These are phyloP conservation scores for Pseudogymnoascus sp. DNA, from an alignment of 2,329 filamentous ascomycete genomes.

Conservation along the genomic window DNA sequence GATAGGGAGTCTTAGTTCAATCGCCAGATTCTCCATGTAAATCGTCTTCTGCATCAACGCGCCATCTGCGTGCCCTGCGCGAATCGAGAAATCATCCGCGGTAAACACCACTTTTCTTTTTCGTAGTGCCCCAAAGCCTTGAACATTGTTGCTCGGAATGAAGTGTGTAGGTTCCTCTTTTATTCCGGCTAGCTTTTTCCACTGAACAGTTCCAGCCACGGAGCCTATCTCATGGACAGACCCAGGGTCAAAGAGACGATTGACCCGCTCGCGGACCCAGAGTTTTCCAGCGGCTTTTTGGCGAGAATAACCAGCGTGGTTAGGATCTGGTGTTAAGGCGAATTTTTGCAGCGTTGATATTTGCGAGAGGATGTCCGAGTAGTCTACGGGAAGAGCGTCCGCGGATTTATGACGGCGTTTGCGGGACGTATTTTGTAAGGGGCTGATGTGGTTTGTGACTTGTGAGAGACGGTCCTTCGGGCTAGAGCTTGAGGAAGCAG, in stretches of 20 bases:
- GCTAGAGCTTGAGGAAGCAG: not conserved
- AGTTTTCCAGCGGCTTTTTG: constrained; percentile 59
- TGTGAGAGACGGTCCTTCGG: constrained; percentile 28
- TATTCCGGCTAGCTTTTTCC: constrained; percentile 41
- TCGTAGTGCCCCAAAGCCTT: constrained; percentile 48
- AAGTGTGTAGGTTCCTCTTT: constrained; percentile 45
- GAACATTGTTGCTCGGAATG: constrained; percentile 56
- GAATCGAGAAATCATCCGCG: constrained; percentile 57
- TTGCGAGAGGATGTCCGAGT: constrained; percentile 53
- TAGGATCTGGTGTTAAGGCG: constrained; percentile 47
- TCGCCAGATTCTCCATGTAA: constrained; percentile 55
- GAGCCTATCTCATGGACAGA: constrained; percentile 55
- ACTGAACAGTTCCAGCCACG: constrained; percentile 51
- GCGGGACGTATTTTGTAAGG: constrained; percentile 20
- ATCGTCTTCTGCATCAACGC: constrained; percentile 50
- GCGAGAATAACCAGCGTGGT: constrained; percentile 51
- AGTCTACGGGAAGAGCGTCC: constrained; percentile 48
- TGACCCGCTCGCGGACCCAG: constrained; percentile 57
- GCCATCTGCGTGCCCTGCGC: constrained; percentile 59
- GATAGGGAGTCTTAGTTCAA: constrained; percentile 51
- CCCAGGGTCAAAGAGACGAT: constrained; percentile 48
- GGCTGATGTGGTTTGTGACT: constrained; percentile 25
- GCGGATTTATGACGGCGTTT: constrained; percentile 16
- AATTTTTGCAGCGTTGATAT: constrained; percentile 46
- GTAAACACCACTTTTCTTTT: constrained; percentile 53